These are phyloP conservation scores for Termitomyces sp. DNA, from an alignment of 768 basidiomycete genomes.

Conservation along the genomic window DNA sequence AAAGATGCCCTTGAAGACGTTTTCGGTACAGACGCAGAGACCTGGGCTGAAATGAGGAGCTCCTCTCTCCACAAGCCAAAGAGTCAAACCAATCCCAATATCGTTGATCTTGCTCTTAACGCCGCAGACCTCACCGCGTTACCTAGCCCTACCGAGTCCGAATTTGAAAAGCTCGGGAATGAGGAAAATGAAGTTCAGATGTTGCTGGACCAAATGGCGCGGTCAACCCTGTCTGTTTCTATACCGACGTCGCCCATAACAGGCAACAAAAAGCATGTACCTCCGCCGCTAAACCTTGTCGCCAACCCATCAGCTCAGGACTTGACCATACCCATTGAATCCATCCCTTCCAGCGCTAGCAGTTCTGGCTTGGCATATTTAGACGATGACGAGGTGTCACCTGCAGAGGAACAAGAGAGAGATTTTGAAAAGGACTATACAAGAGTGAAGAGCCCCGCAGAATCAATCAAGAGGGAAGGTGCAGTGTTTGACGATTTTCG, in stretches of 20 bases:
- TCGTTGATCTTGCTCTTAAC: conserved; percentile 48
- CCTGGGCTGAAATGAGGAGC: conserved; percentile 50
- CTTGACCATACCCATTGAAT: conserved; percentile 28
- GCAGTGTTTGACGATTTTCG: conserved; percentile 48
- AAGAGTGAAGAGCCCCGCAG: conserved; percentile 27
- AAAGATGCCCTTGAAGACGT: conserved; percentile 54
- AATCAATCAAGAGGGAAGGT: conserved; percentile 41
- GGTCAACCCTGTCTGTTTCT: conserved; percentile 22
- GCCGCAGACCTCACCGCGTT: conserved; percentile 28
- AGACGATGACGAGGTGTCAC: conserved; percentile 18
- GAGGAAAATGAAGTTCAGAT: conserved; percentile 37
- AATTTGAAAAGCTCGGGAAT: conserved; percentile 24
- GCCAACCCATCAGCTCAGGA: conserved; percentile 26
- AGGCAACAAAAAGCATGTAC: conserved; percentile 36
- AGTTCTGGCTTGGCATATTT: conserved; percentile 44
- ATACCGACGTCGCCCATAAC: conserved; percentile 29
- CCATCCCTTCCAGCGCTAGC: conserved; percentile 27
- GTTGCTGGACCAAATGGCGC: conserved; percentile 35
- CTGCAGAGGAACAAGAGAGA: conserved; percentile 31
- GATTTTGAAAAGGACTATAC: conserved; percentile 32
- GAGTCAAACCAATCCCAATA: conserved; percentile 33
- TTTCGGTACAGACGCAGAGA: conserved; percentile 61
- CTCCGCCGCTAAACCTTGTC: conserved; percentile 53
- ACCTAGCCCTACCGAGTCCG: conserved; percentile 18
- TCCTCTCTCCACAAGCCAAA: conserved; percentile 21